Percentiles rank a stretch among this genome's conserved stretches.
Evolutionary conservation across 2,329 filamentous ascomycete species (phyloP).

Genomic region (Sphaerulina vaccinii): DNA sequence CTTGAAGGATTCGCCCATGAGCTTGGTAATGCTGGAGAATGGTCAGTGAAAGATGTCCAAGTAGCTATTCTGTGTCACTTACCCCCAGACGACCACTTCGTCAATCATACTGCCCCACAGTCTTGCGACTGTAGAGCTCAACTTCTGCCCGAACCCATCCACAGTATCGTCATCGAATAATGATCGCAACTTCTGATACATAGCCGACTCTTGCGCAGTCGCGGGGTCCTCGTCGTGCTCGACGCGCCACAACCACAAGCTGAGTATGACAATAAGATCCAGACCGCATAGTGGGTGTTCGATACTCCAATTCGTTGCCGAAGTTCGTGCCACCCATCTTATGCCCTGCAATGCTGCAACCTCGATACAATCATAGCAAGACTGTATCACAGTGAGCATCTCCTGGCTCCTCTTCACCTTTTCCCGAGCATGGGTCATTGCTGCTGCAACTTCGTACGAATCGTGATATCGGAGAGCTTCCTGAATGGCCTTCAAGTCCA

Average conservation of each 20-base stretch:
- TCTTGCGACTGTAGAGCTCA: slow-evolving; percentile 92
- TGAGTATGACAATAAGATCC: slow-evolving; percentile 96
- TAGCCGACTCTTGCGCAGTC: slow-evolving; percentile 76
- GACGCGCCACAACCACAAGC: slow-evolving; percentile 96
- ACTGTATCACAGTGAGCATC: slow-evolving; percentile 98
- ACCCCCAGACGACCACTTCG: slow-evolving; percentile 99
- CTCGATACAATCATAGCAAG: slow-evolving; percentile 97
- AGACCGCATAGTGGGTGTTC: slow-evolving; percentile 95
- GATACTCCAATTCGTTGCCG: slow-evolving; percentile 97
- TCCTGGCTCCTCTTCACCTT: slow-evolving; percentile 92
- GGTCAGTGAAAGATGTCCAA: slow-evolving; percentile 38
- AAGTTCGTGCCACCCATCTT: slow-evolving; percentile 96
- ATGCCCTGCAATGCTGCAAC: slow-evolving; percentile 92
- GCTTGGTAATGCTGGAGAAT: slow-evolving; percentile 71
- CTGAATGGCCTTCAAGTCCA: slow-evolving; percentile 92
- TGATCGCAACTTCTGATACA: slow-evolving; percentile 90
- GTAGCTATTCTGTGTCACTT: slow-evolving; percentile 50
- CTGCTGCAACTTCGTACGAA: slow-evolving; percentile 91
- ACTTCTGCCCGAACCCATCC: slow-evolving; percentile 74
- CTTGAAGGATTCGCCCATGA: slow-evolving; percentile 98
- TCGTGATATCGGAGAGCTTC: slow-evolving; percentile 96
- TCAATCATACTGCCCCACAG: slow-evolving; percentile 98
- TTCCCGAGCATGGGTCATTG: slow-evolving; percentile 92
- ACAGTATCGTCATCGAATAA: slow-evolving; percentile 89
- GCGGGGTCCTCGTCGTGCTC: slow-evolving; percentile 97